These are phyloP conservation scores for Sugiyamaella novakii DNA, from an alignment of 1,139 yeast genomes.

Conservation along the genomic window DNA sequence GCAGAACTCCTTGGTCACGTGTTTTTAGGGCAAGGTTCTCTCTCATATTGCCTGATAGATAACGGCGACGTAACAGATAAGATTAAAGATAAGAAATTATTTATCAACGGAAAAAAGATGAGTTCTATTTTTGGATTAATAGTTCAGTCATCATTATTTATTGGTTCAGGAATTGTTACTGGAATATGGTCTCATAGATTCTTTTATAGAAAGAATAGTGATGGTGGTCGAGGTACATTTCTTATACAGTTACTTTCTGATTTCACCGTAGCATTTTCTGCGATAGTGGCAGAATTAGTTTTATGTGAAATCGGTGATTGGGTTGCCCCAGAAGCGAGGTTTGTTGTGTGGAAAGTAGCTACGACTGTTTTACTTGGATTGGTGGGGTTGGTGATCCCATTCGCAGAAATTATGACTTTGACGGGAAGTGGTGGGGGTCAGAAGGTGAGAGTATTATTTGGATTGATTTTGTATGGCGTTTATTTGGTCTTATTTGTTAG, in stretches of 20 bases:
- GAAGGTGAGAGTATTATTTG: constrained; percentile 24
- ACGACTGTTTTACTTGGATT: constrained; percentile 38
- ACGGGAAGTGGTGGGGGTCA: constrained; percentile 7
- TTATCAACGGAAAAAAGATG: constrained; percentile 5
- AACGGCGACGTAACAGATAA: too few species aligned
- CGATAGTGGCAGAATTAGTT: constrained; percentile 42
- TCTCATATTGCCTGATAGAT: too few species aligned
- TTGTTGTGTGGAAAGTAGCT: constrained; percentile 41
- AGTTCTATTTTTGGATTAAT: constrained; percentile 10
- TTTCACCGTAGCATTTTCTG: constrained; percentile 31
- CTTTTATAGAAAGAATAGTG: constrained; percentile 5
- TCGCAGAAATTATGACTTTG: constrained; percentile 36
- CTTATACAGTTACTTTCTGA: constrained; percentile 24
- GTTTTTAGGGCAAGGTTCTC: too few species aligned
- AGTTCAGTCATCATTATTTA: constrained; percentile 23
- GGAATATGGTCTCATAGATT: constrained; percentile 25
- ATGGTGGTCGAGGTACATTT: constrained; percentile 1
- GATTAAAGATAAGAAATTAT: not conserved
- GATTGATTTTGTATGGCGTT: constrained; percentile 29
- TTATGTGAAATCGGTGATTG: constrained; percentile 46
- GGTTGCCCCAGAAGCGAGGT: constrained; percentile 36
- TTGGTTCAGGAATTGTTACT: constrained; percentile 23
- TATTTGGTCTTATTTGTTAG: constrained; percentile 40
- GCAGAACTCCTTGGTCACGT: too few species aligned
- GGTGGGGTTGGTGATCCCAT: constrained; percentile 43